phyloP scores from a whole-genome alignment of 768 basidiomycete genomes.

The Termitomyces sp. region DNA sequence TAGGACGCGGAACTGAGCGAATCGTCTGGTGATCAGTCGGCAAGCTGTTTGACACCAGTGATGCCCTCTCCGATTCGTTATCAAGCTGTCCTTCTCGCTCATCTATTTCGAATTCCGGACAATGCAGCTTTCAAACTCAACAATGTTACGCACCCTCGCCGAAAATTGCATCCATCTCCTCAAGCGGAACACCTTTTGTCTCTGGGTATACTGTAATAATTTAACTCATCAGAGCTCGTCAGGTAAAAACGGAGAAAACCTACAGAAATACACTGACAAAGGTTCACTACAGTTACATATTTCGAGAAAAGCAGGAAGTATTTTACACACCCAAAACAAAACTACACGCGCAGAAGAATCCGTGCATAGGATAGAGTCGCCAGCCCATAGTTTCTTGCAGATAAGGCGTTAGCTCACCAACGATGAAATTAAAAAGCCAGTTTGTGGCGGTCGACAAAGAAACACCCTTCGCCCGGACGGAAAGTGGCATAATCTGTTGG shows the following conservation, averaged over 20 bases:
- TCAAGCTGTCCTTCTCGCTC: constrained; percentile 59
- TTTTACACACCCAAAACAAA: constrained; percentile 64
- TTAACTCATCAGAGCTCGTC: not conserved
- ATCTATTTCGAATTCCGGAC: constrained; percentile 10
- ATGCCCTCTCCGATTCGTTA: constrained; percentile 60
- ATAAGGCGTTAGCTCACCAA: constrained; percentile 84
- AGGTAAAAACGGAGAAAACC: not conserved
- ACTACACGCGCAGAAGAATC: constrained; percentile 85
- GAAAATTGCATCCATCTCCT: constrained; percentile 90
- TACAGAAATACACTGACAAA: constrained; percentile 47
- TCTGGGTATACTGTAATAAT: constrained; percentile 69
- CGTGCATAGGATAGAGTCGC: constrained; percentile 95
- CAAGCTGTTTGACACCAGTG: constrained; percentile 39
- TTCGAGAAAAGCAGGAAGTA: not conserved
- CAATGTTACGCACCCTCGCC: constrained; percentile 62
- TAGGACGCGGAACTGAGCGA: constrained; percentile 20
- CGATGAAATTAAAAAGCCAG: constrained; percentile 86
- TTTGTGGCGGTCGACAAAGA: constrained; percentile 91
- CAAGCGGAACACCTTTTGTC: constrained; percentile 81
- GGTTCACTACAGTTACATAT: constrained; percentile 52
- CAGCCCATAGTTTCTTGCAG: constrained; percentile 86
- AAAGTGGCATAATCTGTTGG: constrained; percentile 81
- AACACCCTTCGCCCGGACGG: constrained; percentile 92
- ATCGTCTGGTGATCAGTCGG: constrained; percentile 37
- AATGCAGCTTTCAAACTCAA: not conserved